Conservation (phyloP, 2,329 filamentous ascomycete species). For the Aureobasidium musti region DNA sequence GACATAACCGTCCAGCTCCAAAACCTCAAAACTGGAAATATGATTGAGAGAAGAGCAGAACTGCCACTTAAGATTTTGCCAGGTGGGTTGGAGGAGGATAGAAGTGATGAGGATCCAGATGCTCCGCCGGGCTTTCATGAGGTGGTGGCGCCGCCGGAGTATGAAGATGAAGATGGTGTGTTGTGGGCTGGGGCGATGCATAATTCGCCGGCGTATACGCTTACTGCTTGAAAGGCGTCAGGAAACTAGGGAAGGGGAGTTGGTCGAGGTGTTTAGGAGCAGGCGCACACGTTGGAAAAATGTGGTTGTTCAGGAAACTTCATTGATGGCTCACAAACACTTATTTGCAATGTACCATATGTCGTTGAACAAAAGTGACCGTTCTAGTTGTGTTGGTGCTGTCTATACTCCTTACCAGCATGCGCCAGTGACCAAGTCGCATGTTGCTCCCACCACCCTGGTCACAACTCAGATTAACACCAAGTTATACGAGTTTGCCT, state of each 20-base stretch:
- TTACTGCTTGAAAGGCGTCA: background rate
- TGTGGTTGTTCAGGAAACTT: no score
- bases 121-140: slow-evolving; percentile 8
- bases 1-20: background rate
- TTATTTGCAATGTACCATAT: no score
- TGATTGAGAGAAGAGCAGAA: background rate
- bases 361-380: no score
- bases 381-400: no score
- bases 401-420: no score
- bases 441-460: background rate
- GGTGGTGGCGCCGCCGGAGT: background rate
- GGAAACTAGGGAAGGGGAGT: background rate
- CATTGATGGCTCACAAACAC: no score
- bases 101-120: background rate
- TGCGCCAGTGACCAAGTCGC: no score
- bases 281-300: background rate
- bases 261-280: background rate
- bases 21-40: background rate
- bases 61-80: background rate
- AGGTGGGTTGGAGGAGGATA: background rate
- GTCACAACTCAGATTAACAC: background rate
- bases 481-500: background rate
- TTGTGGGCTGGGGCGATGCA: background rate
- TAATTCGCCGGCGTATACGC: background rate
- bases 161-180: background rate